phyloP scores from a whole-genome alignment of 176 grass and related monocot genomes.

The Panicum miliaceum region DNA sequence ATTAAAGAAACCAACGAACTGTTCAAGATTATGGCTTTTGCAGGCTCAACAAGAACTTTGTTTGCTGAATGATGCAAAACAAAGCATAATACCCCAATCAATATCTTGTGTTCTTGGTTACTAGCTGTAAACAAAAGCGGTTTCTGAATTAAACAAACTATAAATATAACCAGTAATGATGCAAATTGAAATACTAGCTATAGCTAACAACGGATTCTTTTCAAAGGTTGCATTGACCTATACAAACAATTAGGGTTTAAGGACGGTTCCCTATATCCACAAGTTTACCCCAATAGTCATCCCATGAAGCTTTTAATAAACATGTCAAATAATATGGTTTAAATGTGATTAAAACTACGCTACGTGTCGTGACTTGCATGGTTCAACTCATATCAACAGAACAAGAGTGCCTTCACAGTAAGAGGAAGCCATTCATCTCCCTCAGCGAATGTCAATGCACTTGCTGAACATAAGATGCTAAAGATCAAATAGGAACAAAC shows the following conservation, averaged over 20 bases:
- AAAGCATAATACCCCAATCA: conserved; percentile 73
- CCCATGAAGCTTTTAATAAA: too few species aligned
- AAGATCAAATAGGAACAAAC: conserved; percentile 65
- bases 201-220: conserved; percentile 15
- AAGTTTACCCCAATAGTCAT: too few species aligned
- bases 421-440: conserved; percentile 77
- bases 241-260: conserved; percentile 25
- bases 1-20: conserved; percentile 62
- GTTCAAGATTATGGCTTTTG: conserved; percentile 78
- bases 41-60: conserved; percentile 67
- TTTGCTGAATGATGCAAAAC: conserved; percentile 75
- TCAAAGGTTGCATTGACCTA: neutral
- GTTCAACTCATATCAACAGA: conserved; percentile 35
- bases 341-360: conserved; percentile 1
- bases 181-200: neutral
- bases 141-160: conserved; percentile 23
- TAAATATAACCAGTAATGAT: conserved; percentile 24
- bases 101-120: conserved; percentile 61
- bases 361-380: neutral
- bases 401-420: conserved; percentile 64
- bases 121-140: conserved; percentile 56
- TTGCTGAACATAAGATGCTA: conserved; percentile 74
- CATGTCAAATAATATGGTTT: neutral
- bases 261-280: neutral
- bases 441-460: conserved; percentile 40